A percentile compares a stretch with the other conserved stretches of the same genome.
Conservation (phyloP, 2,329 filamentous ascomycete species). For the Pyricularia pennisetigena region DNA sequence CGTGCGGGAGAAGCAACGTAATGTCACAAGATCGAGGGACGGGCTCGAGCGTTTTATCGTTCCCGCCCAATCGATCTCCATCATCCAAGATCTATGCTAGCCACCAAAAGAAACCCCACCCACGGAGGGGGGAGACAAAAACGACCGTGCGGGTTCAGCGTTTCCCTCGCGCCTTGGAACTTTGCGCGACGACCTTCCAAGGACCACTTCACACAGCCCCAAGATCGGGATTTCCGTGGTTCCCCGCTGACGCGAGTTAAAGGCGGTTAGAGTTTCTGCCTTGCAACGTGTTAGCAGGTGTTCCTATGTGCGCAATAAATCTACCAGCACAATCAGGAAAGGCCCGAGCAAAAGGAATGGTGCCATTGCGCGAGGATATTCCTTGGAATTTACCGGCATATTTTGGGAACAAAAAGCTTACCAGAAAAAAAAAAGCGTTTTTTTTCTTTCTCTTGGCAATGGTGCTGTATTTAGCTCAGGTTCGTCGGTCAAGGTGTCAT, state of each 20-base stretch:
- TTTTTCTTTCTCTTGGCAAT: not conserved
- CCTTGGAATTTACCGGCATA: not conserved
- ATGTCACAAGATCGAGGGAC: too few relatives aligned
- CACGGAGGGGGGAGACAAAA: not conserved
- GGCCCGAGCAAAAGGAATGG: not conserved
- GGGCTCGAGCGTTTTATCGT: too few relatives aligned
- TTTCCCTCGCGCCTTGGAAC: not conserved
- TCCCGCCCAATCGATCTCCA: not conserved
- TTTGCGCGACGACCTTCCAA: too few relatives aligned
- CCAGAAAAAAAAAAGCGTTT: too few relatives aligned
- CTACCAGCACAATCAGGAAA: not conserved
- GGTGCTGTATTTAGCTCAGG: not conserved
- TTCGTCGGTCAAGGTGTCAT: not conserved
- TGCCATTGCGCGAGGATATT: not conserved
- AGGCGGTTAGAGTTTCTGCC: not conserved
- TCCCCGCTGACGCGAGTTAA: not conserved
- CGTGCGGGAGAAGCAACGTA: too few relatives aligned
- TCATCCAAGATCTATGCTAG: not conserved
- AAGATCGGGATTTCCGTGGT: not conserved
- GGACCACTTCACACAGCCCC: not conserved
- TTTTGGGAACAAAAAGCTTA: not conserved
- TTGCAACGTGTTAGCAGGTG: not conserved
- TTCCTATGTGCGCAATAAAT: not conserved
- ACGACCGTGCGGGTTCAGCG: not conserved
- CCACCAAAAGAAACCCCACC: not conserved